Percentiles rank a stretch among this genome's conserved stretches.
Conservation (phyloP, 192 early-diverging fungal genomes). For the Coemansia nantahalensis region DNA sequence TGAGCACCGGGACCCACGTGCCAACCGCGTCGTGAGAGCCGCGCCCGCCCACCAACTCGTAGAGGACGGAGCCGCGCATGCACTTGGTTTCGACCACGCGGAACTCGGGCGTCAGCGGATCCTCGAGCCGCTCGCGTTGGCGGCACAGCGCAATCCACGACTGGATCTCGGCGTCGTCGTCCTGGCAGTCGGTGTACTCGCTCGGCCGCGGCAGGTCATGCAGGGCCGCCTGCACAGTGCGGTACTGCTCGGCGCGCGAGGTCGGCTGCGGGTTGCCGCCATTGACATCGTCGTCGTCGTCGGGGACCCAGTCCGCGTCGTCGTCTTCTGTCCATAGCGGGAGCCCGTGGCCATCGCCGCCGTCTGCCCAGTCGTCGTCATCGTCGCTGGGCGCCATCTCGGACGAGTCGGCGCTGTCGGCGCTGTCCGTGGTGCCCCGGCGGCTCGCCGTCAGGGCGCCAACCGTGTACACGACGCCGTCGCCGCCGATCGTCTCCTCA, state of each 20-base stretch:
- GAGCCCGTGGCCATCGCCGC: too few species aligned
- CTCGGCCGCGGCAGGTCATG: neutral
- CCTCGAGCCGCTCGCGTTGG: neutral
- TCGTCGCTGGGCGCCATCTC: neutral
- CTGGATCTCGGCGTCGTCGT: neutral
- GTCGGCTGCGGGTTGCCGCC: neutral
- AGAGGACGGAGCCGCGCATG: neutral
- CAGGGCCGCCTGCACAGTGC: neutral
- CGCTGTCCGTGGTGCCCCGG: neutral
- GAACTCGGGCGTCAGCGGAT: slow-evolving; percentile 3
- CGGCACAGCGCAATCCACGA: slow-evolving; percentile 2
- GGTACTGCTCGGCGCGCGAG: neutral
- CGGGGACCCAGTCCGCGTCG: neutral
- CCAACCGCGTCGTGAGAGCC: neutral
- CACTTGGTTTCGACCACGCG: neutral
- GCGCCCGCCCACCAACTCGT: neutral
- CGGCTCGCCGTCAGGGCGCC: neutral
- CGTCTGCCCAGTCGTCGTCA: too few species aligned
- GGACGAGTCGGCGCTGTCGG: neutral
- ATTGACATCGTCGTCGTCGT: neutral
- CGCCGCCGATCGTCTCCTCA: neutral
- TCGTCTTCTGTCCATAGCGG: too few species aligned
- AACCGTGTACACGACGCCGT: slow-evolving; percentile 1
- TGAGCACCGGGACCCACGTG: slow-evolving; percentile 2
- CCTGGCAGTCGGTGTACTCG: slow-evolving; percentile 6